These are phyloP conservation scores for Corchorus olitorius DNA, from an alignment of 345 rosid genomes.

Conservation along the genomic window DNA sequence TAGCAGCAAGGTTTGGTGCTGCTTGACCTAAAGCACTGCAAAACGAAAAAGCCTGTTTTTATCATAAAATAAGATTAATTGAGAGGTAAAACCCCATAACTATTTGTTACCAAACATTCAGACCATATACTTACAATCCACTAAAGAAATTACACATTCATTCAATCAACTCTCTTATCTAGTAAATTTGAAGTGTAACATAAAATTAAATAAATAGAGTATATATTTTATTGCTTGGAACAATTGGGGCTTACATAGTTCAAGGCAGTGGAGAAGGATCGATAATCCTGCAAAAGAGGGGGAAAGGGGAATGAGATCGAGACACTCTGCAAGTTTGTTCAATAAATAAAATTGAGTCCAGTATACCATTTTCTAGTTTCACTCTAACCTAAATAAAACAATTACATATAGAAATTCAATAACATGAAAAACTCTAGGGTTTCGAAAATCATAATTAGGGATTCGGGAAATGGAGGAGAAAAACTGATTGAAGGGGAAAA, in stretches of 20 bases:
- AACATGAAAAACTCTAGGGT: too few relatives aligned
- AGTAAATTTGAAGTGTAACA: background rate
- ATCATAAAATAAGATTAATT: slow-evolving; percentile 22
- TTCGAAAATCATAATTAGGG: too few relatives aligned
- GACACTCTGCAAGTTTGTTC: too few relatives aligned
- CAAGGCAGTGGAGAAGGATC: slow-evolving; percentile 86
- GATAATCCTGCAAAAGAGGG: slow-evolving; percentile 40
- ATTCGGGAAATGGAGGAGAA: too few relatives aligned
- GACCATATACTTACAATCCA: slow-evolving; percentile 66
- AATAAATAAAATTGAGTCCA: too few relatives aligned
- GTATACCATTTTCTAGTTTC: too few relatives aligned
- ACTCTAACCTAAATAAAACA: too few relatives aligned
- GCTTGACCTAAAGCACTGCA: slow-evolving; percentile 82
- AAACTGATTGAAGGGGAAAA: too few relatives aligned
- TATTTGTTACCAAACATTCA: background rate
- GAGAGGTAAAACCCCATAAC: background rate
- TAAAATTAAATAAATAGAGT: background rate
- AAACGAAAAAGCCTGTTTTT: slow-evolving; percentile 17
- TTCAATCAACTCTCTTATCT: slow-evolving; percentile 1
- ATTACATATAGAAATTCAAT: too few relatives aligned
- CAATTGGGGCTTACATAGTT: slow-evolving; percentile 65
- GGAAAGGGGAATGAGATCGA: slow-evolving; percentile 26
- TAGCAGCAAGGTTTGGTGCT: slow-evolving; percentile 70
- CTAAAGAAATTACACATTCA: slow-evolving; percentile 40
- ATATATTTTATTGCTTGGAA: background rate